A percentile compares a stretch with the other conserved stretches of the same genome.
phyloP scores from a whole-genome alignment of 108 stramenopile genomes.

The Parietichytrium sp. region DNA sequence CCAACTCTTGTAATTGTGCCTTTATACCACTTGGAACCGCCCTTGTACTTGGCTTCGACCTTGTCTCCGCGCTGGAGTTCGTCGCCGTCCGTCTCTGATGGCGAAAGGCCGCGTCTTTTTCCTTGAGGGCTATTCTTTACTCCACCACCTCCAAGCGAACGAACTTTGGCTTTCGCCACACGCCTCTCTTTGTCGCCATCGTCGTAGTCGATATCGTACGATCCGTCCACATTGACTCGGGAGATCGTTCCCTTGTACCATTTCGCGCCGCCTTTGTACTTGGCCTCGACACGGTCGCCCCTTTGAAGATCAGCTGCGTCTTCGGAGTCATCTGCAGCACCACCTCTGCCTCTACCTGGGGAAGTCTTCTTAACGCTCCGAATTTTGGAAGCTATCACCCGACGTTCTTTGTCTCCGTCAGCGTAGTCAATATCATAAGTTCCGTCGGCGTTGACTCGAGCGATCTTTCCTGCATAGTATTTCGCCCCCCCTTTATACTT shows the following conservation, averaged over 20 bases:
- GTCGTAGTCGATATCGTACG: conserved; percentile 55
- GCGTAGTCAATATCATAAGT: too few species aligned
- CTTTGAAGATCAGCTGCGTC: not conserved
- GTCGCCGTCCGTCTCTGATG: not conserved
- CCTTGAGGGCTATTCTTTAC: not conserved
- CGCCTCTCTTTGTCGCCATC: conserved; percentile 45
- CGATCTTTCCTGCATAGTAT: too few species aligned
- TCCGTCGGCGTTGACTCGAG: too few species aligned
- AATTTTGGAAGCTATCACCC: too few species aligned
- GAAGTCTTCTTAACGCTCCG: too few species aligned
- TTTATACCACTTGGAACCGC: conserved; percentile 47
- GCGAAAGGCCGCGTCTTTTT: not conserved
- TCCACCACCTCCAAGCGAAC: not conserved
- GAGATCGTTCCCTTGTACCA: conserved; percentile 55
- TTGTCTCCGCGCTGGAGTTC: conserved; percentile 15
- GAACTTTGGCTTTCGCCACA: not conserved
- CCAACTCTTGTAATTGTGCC: conserved; percentile 45
- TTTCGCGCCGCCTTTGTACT: conserved; percentile 49
- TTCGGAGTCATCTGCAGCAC: too few species aligned
- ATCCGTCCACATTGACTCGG: conserved; percentile 45
- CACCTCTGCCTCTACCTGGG: too few species aligned
- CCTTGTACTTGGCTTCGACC: conserved; percentile 41
- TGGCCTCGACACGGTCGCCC: conserved; percentile 61
- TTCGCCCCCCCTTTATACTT: too few species aligned
- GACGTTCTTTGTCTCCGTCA: too few species aligned